Evolutionary conservation across 306 rosid species (phyloP).

Genomic region (Crataegus laevigata): DNA sequence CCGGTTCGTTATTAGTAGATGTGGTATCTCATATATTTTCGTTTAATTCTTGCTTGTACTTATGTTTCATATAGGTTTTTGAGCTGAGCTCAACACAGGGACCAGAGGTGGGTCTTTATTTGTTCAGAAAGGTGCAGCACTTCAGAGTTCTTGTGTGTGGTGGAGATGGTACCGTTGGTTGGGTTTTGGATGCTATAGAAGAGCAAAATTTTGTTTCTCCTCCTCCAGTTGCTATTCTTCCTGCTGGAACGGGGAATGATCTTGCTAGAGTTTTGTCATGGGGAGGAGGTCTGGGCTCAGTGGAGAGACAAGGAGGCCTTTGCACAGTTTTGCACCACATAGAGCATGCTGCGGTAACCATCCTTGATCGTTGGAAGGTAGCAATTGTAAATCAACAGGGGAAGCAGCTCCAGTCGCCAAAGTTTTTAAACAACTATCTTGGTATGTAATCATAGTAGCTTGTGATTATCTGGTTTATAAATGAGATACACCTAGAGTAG

Average conservation of each 20-base stretch:
- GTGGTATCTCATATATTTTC: background rate
- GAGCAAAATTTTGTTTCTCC: conserved; percentile 93
- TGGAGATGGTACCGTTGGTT: conserved; percentile 98
- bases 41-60: background rate
- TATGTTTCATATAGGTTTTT: conserved; percentile 52
- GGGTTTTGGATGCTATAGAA: conserved; percentile 91
- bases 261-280: conserved; percentile 93
- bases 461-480: background rate
- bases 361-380: conserved; percentile 97
- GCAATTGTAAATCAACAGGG: conserved; percentile 53
- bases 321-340: conserved; percentile 80
- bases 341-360: conserved; percentile 93
- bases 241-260: conserved; percentile 99
- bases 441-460: conserved; percentile 47
- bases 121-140: conserved; percentile 93
- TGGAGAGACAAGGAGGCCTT: conserved; percentile 98
- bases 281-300: conserved; percentile 99
- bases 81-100: conserved; percentile 90
- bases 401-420: conserved; percentile 58
- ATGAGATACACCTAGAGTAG: background rate
- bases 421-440: conserved; percentile 90
- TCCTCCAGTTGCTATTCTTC: conserved; percentile 98
- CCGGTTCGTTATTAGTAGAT: background rate
- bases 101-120: conserved; percentile 79
- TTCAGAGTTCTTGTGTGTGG: conserved; percentile 94